Percentiles rank a stretch among this genome's conserved stretches.
phyloP scores from a whole-genome alignment of 345 rosid genomes.

The Syzygium grande region DNA sequence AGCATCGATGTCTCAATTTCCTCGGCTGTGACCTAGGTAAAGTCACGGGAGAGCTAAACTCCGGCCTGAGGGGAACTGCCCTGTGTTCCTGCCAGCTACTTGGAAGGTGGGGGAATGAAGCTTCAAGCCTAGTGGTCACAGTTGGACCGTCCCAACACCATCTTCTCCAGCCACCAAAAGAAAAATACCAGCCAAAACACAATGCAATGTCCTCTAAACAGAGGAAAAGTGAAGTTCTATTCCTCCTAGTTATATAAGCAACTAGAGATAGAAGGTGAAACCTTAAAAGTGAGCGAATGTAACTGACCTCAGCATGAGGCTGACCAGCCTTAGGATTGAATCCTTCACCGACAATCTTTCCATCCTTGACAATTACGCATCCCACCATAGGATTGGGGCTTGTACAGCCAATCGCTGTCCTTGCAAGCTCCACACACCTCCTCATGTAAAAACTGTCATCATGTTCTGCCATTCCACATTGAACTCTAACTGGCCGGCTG shows the following conservation, averaged over 20 bases:
- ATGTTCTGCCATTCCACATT: slow-evolving; percentile 5
- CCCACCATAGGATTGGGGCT: slow-evolving; percentile 97
- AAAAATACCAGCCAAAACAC: background rate
- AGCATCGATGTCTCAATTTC: background rate
- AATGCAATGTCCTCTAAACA: background rate
- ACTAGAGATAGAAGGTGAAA: background rate
- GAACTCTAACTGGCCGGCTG: slow-evolving; percentile 3
- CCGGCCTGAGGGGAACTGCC: background rate
- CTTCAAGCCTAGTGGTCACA: background rate
- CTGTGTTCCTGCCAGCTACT: background rate
- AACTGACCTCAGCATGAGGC: slow-evolving; percentile 85
- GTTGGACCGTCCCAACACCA: background rate
- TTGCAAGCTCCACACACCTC: slow-evolving; percentile 59
- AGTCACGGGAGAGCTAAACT: background rate
- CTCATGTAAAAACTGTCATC: slow-evolving; percentile 58
- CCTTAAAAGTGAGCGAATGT: background rate
- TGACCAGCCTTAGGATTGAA: slow-evolving; percentile 94
- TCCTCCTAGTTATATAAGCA: background rate
- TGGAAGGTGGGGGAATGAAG: background rate
- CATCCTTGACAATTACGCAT: slow-evolving; percentile 80
- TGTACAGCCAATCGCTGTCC: slow-evolving; percentile 55
- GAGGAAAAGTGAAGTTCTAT: background rate
- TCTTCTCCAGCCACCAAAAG: background rate
- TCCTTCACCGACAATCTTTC: slow-evolving; percentile 75
- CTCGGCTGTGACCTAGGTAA: background rate